Percentiles rank a stretch among this genome's conserved stretches.
phyloP scores from a whole-genome alignment of 306 rosid genomes.

The Cicer arietinum region DNA sequence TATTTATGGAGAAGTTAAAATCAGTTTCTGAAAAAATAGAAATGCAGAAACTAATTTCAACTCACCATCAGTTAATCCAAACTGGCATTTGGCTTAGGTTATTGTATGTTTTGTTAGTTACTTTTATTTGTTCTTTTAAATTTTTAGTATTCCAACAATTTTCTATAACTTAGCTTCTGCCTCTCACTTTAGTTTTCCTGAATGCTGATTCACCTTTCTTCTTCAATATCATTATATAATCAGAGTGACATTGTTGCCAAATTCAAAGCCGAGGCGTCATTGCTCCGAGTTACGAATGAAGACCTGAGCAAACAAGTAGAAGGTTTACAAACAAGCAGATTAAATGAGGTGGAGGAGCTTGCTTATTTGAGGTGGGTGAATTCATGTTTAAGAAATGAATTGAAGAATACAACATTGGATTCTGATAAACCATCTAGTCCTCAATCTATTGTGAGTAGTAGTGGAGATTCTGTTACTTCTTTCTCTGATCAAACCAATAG shows the following conservation, averaged over 20 bases:
- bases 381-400: conserved; percentile 84
- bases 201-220: conserved; percentile 1
- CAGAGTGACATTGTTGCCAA: conserved; percentile 83
- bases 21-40: background rate
- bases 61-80: background rate
- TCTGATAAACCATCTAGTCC: conserved; percentile 73
- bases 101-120: background rate
- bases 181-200: conserved; percentile 21
- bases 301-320: conserved; percentile 97
- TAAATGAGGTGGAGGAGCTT: conserved; percentile 96
- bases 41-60: background rate
- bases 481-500: conserved; percentile 60
- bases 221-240: background rate
- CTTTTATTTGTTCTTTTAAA: background rate
- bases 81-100: background rate
- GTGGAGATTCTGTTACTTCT: conserved; percentile 58
- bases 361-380: conserved; percentile 98
- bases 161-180: conserved; percentile 1
- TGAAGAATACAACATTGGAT: conserved; percentile 65
- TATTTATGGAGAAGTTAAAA: background rate
- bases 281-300: conserved; percentile 81
- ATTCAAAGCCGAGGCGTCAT: conserved; percentile 86
- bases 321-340: conserved; percentile 87
- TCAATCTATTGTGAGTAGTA: conserved; percentile 47
- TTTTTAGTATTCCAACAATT: background rate